Evolutionary conservation across 306 rosid genomes (phyloP).

Genomic region (Ammopiptanthus mongolicus): DNA sequence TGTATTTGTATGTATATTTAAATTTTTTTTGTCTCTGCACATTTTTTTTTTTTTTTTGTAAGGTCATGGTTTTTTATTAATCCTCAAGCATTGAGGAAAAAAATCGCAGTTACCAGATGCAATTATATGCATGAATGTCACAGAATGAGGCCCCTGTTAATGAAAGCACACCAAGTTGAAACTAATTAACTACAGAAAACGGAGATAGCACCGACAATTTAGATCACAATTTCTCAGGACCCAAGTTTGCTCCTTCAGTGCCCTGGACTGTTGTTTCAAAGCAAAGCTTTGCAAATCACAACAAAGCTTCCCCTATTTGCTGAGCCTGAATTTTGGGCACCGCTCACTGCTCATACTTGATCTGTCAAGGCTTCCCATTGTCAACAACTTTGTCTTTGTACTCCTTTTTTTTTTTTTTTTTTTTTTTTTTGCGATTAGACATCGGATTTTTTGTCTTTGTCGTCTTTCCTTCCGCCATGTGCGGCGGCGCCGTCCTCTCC

Average conservation of each 20-base stretch:
- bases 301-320: slow-evolving; percentile 81
- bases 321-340: slow-evolving; percentile 44
- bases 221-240: slow-evolving; percentile 22
- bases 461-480: too few species aligned
- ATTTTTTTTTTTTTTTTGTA: too few species aligned
- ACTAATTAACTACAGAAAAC: background rate
- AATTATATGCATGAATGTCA: slow-evolving; percentile 27
- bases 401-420: too few species aligned
- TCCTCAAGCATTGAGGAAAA: slow-evolving; percentile 37
- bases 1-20: too few species aligned
- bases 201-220: slow-evolving; percentile 16
- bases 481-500: too few species aligned
- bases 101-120: slow-evolving; percentile 29
- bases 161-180: slow-evolving; percentile 18
- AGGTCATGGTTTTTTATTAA: too few species aligned
- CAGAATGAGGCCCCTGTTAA: slow-evolving; percentile 8
- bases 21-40: too few species aligned
- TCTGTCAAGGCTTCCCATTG: slow-evolving; percentile 49
- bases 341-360: slow-evolving; percentile 29
- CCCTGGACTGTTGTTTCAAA: slow-evolving; percentile 71
- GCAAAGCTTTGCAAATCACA: slow-evolving; percentile 42
- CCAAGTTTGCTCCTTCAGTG: slow-evolving; percentile 15
- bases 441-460: too few species aligned
- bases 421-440: too few species aligned
- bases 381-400: too few species aligned